Evolutionary conservation across 2,329 filamentous ascomycete species (phyloP), one percentile per base, ranked within the genome.

Genomic region (Gremmenia infestans): DNA sequence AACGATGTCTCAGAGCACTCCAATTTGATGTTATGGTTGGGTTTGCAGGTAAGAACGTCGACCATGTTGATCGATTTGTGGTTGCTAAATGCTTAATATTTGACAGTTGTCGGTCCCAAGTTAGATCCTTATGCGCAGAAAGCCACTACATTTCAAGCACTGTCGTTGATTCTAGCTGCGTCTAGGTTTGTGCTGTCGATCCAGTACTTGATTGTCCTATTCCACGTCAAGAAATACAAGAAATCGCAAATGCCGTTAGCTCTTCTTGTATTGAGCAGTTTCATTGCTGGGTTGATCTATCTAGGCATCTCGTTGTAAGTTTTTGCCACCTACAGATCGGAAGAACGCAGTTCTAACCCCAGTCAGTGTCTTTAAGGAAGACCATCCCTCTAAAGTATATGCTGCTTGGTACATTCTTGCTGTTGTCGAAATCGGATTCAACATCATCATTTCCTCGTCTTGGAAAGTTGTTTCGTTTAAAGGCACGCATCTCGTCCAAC

Each of bases 401-500:
- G 35, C 58, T 11, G 51, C 55, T 19, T 66, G 58, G 55, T 66
- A 66, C 47, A 42, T 66, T 8, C 58, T 60, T 28, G 61, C 63
- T 15, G 43, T 63, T n/a, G 23, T 60, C 3, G 65, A 67, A 32
- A 63, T 55, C 1, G 54, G 50, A 23, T 42, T 57, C 39, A 67
- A 67, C 15, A 65, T 67, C 42, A 47, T 39, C 0, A 50, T 67
- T 9, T 61, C 62, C 3, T 59, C 60, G 5, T 54, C 28, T 12
- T 65, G 58, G 59, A 60, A 65, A 32, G 63, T 63, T n/a, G 23
- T 83, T 11, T 77, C 76, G 48, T 81, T 84, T 65, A 77, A 81
- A 65, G 73, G 79, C 50, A 83, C 79, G 1, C 79, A 82, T 68
- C 69, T 83, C 35, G 80, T 81, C 59, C 77, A 82, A 63, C 74